Evolutionary conservation across 2,329 filamentous ascomycete genomes (phyloP).

Genomic region (Fusarium acutatum): DNA sequence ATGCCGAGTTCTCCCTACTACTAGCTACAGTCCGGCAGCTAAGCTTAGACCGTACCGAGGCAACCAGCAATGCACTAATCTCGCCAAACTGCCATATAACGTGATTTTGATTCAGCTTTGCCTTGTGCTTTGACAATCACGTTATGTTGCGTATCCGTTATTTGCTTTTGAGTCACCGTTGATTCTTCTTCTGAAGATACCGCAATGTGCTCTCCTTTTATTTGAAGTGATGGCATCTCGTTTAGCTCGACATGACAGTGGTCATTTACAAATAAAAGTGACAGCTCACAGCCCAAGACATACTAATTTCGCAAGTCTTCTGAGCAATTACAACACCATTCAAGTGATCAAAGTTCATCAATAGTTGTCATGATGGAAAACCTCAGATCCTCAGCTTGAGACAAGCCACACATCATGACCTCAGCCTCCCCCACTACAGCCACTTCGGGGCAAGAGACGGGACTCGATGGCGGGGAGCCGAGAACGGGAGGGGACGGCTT

Average conservation of each 20-base stretch:
- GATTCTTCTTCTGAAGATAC: neutral
- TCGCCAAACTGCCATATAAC: slow-evolving; percentile 33
- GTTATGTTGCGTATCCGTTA: neutral
- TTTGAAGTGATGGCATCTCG: neutral
- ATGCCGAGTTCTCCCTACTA: slow-evolving; percentile 22
- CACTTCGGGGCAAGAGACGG: slow-evolving; percentile 21
- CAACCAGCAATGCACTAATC: slow-evolving; percentile 16
- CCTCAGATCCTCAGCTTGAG: neutral
- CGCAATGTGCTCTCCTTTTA: neutral
- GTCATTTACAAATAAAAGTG: neutral
- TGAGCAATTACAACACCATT: neutral
- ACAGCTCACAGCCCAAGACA: neutral
- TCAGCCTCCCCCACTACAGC: slow-evolving; percentile 40
- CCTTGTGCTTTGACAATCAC: slow-evolving; percentile 9
- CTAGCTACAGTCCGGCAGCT: neutral
- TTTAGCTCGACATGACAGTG: neutral
- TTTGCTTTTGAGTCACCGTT: neutral
- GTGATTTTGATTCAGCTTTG: slow-evolving; percentile 18
- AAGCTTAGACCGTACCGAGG: slow-evolving; percentile 9
- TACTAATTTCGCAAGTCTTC: neutral
- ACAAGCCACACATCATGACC: slow-evolving; percentile 24
- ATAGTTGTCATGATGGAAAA: neutral
- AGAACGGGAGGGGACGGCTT: slow-evolving; percentile 41
- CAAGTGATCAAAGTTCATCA: neutral
- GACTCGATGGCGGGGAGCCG: slow-evolving; percentile 28